A percentile compares a stretch with the other conserved stretches of the same genome.
phyloP scores from a whole-genome alignment of 306 rosid genomes.

The Sindora glabra region DNA sequence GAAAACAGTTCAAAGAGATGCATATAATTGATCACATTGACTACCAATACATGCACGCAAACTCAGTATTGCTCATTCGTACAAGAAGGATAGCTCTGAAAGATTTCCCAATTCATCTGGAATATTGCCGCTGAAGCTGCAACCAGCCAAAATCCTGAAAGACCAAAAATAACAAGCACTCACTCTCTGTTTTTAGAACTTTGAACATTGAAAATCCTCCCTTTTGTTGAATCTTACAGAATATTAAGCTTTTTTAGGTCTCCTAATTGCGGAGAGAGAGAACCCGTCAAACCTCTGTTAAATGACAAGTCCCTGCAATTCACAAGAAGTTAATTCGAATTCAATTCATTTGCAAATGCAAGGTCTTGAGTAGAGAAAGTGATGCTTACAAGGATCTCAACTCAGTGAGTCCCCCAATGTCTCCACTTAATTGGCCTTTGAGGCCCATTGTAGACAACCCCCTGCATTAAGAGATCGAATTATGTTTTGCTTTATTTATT shows the following conservation, averaged over 20 bases:
- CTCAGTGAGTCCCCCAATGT: constrained; percentile 58
- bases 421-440: constrained; percentile 58
- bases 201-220: not conserved
- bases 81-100: constrained; percentile 69
- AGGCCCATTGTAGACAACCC: constrained; percentile 64
- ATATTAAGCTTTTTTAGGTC: constrained; percentile 48
- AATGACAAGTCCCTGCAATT: constrained; percentile 67
- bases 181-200: not conserved
- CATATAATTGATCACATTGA: no score
- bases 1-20: constrained; percentile 7
- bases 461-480: constrained; percentile 26
- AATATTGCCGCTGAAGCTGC: constrained; percentile 71
- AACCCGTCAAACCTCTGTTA: constrained; percentile 48
- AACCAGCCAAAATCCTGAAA: constrained; percentile 85
- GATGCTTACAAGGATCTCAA: constrained; percentile 64
- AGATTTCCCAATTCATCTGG: constrained; percentile 82
- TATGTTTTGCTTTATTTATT: not conserved
- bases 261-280: constrained; percentile 47
- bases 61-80: constrained; percentile 23
- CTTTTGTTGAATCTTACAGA: constrained; percentile 47
- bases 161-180: not conserved
- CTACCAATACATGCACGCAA: no score
- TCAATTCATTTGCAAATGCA: constrained; percentile 13
- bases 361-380: no score
- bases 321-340: constrained; percentile 1